phyloP scores from a whole-genome alignment of 176 grass and related monocot species.

The Ensete glaucum region DNA sequence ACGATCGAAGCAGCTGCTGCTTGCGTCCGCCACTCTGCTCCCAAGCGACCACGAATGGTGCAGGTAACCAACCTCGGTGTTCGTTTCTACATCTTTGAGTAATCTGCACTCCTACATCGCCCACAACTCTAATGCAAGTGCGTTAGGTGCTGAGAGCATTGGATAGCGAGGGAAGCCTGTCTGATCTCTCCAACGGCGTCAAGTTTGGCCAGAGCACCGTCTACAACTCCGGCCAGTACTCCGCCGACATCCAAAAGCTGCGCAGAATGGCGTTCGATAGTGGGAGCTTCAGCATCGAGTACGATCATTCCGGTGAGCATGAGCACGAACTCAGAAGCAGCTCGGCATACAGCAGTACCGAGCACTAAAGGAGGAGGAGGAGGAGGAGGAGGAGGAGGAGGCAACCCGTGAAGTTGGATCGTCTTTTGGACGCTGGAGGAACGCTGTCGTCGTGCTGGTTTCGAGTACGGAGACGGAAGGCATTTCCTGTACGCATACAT shows the following conservation, averaged over 20 bases:
- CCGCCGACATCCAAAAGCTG: constrained; percentile 53
- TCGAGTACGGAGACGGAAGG: too few relatives aligned
- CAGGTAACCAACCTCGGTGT: constrained; percentile 31
- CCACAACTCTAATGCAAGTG: background rate
- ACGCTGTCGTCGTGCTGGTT: too few relatives aligned
- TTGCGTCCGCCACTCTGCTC: constrained; percentile 65
- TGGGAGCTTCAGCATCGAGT: constrained; percentile 28
- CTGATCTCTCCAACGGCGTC: constrained; percentile 63
- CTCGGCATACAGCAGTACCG: background rate
- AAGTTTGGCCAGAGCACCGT: constrained; percentile 53
- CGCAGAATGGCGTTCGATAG: constrained; percentile 39
- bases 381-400: background rate
- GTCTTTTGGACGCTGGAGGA: too few relatives aligned
- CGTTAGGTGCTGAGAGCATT: constrained; percentile 48
- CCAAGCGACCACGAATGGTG: constrained; percentile 62
- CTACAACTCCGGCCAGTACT: constrained; percentile 48
- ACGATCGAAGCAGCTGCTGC: constrained; percentile 64
- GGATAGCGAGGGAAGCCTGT: constrained; percentile 31
- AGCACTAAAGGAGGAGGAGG: background rate
- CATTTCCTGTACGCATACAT: too few relatives aligned
- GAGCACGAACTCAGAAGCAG: background rate
- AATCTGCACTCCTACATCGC: background rate
- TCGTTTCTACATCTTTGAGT: too few relatives aligned
- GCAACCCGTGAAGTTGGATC: too few relatives aligned
- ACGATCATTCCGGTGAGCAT: constrained; percentile 12